Conservation (phyloP, 257 asterid species). For the Solanum medicagineum region DNA sequence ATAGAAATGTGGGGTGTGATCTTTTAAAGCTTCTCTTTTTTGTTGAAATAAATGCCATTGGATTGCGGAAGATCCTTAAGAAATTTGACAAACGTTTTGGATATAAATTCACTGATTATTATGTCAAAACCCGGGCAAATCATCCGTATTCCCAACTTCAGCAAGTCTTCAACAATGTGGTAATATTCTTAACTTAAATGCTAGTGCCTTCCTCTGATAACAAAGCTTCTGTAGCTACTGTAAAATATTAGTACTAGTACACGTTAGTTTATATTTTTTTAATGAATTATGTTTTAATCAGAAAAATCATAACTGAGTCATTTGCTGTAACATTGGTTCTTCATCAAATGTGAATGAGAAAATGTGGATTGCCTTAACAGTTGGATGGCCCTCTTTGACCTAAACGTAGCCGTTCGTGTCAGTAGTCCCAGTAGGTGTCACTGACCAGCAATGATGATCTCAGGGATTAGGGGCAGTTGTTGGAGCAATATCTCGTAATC, state of each 20-base stretch:
- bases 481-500: conserved; percentile 97
- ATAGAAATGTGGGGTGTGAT: conserved; percentile 74
- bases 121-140: conserved; percentile 91
- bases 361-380: not conserved
- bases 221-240: not conserved
- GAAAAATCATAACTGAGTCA: not conserved
- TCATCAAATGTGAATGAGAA: not conserved
- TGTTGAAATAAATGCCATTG: conserved; percentile 86
- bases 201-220: not conserved
- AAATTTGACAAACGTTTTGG: conserved; percentile 89
- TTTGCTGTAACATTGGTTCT: not conserved
- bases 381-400: not conserved
- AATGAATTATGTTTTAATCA: not conserved
- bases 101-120: conserved; percentile 82
- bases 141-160: conserved; percentile 99
- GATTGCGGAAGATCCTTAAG: conserved; percentile 88
- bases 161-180: conserved; percentile 99
- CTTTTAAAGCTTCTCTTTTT: conserved; percentile 78
- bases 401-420: not conserved
- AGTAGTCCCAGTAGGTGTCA: not conserved
- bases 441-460: not conserved
- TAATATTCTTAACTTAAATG: conserved; percentile 20
- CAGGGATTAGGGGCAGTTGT: conserved; percentile 99
- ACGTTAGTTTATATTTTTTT: not conserved
- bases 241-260: not conserved